phyloP scores from a whole-genome alignment of 2,329 filamentous ascomycete genomes.

The Colletotrichum viniferum region DNA sequence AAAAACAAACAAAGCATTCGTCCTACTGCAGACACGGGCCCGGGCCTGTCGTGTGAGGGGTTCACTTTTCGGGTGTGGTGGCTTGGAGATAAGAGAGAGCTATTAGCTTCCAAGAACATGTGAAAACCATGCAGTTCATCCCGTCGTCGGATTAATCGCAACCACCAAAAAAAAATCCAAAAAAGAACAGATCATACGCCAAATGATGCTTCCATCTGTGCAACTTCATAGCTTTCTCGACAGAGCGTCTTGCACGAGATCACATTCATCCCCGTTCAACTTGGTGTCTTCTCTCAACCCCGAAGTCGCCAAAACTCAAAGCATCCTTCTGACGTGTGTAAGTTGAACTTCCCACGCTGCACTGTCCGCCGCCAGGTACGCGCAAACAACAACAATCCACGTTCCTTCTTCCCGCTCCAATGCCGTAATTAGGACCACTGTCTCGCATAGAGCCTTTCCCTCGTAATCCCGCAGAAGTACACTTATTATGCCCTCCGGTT shows the following conservation, averaged over 20 bases:
- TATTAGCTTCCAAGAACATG: neutral
- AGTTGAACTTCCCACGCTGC: neutral
- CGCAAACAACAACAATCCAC: neutral
- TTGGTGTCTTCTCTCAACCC: neutral
- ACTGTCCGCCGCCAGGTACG: neutral
- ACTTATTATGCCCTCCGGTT: neutral
- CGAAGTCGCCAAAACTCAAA: neutral
- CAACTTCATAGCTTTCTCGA: neutral
- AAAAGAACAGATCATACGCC: slow-evolving; percentile 5
- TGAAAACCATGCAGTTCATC: slow-evolving; percentile 7
- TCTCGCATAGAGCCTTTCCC: neutral
- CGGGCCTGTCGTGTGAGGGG: neutral
- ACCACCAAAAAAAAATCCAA: neutral
- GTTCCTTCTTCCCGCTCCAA: neutral
- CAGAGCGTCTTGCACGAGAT: neutral
- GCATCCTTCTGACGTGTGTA: neutral
- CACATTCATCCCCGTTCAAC: neutral
- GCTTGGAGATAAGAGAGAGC: neutral
- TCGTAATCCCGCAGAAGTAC: neutral
- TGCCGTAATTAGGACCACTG: neutral
- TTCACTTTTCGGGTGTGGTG: neutral
- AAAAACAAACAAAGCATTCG: neutral
- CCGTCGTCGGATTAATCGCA: neutral
- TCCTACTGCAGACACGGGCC: neutral
- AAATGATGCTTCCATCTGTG: neutral